Conservation (phyloP, 257 asterid species). For the Petunia axillaris region DNA sequence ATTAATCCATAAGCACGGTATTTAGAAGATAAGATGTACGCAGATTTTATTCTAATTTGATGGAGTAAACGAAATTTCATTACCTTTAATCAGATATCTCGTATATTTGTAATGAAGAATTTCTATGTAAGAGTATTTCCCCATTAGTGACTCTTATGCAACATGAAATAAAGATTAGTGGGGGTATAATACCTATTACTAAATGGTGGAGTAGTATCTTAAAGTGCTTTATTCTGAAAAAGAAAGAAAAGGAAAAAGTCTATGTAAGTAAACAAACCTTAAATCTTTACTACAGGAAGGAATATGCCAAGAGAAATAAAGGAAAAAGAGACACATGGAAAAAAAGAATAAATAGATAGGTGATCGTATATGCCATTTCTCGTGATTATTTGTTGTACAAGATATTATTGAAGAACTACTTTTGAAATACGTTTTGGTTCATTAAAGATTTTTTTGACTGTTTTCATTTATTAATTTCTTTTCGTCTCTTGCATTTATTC, state of each 20-base stretch:
- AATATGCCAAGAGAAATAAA: neutral
- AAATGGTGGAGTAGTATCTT: neutral
- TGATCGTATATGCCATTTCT: neutral
- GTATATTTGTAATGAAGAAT: too few relatives aligned
- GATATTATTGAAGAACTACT: conserved; percentile 13
- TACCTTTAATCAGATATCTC: too few relatives aligned
- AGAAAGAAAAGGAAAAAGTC: neutral
- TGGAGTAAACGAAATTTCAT: too few relatives aligned
- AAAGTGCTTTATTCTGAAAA: neutral
- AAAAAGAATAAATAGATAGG: neutral
- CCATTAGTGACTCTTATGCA: too few relatives aligned
- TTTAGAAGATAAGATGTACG: too few relatives aligned
- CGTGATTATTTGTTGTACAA: neutral
- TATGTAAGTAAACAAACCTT: neutral
- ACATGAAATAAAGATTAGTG: too few relatives aligned
- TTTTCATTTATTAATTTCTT: conserved; percentile 15
- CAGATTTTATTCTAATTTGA: too few relatives aligned
- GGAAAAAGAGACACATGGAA: neutral
- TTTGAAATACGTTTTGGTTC: neutral
- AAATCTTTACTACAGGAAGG: neutral
- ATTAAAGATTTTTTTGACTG: neutral
- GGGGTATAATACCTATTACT: too few relatives aligned
- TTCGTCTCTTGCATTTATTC: neutral
- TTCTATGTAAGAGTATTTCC: too few relatives aligned
- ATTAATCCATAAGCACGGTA: too few relatives aligned